Evolutionary conservation across 345 rosid genomes (phyloP).

Genomic region (Pugionium dolabratum): DNA sequence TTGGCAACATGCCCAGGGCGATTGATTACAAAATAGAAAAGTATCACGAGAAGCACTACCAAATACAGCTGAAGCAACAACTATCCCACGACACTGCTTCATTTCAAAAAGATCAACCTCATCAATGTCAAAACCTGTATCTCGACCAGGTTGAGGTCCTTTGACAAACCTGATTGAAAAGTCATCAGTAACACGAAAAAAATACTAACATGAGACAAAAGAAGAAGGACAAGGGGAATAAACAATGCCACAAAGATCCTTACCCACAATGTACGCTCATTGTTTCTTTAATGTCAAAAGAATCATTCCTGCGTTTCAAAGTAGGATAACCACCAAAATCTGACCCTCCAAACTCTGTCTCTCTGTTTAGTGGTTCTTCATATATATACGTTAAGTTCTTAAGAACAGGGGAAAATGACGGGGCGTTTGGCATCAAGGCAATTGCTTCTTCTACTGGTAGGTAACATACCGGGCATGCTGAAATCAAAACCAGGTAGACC

Average conservation of each 20-base stretch:
- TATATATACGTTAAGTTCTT: constrained; percentile 62
- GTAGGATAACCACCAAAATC: constrained; percentile 94
- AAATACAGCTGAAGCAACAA: constrained; percentile 87
- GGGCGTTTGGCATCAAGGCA: constrained; percentile 67
- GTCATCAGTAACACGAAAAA: too few species aligned
- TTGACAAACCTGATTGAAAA: constrained; percentile 56
- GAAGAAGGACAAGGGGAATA: neutral
- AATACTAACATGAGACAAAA: too few species aligned
- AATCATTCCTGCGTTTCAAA: constrained; percentile 63
- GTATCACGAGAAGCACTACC: constrained; percentile 44
- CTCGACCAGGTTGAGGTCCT: constrained; percentile 70
- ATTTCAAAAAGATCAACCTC: constrained; percentile 69
- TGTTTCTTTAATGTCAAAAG: constrained; percentile 62
- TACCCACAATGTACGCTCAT: constrained; percentile 83
- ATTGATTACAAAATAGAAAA: too few species aligned
- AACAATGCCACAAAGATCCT: constrained; percentile 32
- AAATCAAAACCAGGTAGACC: constrained; percentile 1
- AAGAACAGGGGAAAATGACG: constrained; percentile 76
- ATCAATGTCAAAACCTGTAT: constrained; percentile 76
- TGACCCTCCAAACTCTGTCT: constrained; percentile 84
- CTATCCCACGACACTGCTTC: constrained; percentile 77
- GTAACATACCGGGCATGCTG: constrained; percentile 95
- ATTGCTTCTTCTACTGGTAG: constrained; percentile 88
- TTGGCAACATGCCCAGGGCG: too few species aligned
- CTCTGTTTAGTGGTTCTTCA: constrained; percentile 54